Evolutionary conservation across 169 alveolate genomes (phyloP).

Genomic region (Cryptosporidium meleagridis): DNA sequence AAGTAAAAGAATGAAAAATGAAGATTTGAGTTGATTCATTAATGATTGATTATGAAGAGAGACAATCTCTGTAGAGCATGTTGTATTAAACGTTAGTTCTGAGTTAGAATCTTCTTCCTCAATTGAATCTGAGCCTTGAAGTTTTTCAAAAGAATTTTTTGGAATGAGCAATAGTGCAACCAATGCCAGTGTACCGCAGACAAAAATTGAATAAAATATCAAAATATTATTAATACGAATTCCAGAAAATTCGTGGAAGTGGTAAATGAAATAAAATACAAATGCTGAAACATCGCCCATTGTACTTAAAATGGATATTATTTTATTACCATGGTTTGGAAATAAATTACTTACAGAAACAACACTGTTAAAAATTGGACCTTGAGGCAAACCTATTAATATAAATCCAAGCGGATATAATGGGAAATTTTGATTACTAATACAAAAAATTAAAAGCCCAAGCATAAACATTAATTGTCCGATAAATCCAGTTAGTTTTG

Average conservation of each 20-base stretch:
- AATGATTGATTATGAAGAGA: constrained; percentile 22
- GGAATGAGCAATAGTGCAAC: constrained; percentile 59
- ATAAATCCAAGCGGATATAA: constrained; percentile 69
- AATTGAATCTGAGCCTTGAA: neutral
- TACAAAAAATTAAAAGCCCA: constrained; percentile 50
- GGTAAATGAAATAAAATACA: constrained; percentile 59
- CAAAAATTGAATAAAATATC: constrained; percentile 23
- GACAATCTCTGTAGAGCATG: neutral
- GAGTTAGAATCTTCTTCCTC: constrained; percentile 18
- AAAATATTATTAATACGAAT: constrained; percentile 26
- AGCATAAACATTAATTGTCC: constrained; percentile 70
- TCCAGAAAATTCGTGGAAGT: constrained; percentile 37
- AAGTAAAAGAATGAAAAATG: constrained; percentile 34
- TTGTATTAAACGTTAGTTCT: neutral
- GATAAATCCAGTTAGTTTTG: constrained; percentile 50
- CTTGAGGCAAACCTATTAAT: constrained; percentile 69
- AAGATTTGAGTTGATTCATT: constrained; percentile 30
- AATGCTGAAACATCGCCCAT: constrained; percentile 74
- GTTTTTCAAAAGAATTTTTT: constrained; percentile 8
- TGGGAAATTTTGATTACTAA: constrained; percentile 42
- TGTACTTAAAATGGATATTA: constrained; percentile 67
- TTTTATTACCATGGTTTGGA: constrained; percentile 64
- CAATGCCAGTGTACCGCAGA: constrained; percentile 45
- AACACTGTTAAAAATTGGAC: constrained; percentile 73
- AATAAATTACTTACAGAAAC: constrained; percentile 50